Conservation (phyloP, 2,329 filamentous ascomycete genomes). For the Colletotrichum abscissum region DNA sequence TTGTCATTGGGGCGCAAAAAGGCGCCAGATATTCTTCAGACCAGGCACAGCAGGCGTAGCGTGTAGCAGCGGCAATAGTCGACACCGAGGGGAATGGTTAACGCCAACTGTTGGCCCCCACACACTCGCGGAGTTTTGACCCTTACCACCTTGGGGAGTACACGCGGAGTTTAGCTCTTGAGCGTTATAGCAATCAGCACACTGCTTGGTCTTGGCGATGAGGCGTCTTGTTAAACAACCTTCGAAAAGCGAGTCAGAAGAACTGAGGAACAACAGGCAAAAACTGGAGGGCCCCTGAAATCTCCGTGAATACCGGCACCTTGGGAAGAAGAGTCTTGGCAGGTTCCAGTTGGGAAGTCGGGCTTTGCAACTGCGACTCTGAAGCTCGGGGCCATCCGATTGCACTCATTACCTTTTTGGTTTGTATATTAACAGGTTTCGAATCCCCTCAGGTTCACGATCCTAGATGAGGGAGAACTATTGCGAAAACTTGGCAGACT, state of each 20-base stretch:
- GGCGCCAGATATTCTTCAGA: slow-evolving; percentile 4
- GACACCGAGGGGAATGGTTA: not conserved
- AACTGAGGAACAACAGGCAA: not conserved
- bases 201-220: slow-evolving; percentile 22
- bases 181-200: not conserved
- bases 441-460: not conserved
- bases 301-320: slow-evolving; percentile 10
- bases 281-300: slow-evolving; percentile 17
- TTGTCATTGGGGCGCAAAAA: slow-evolving; percentile 11
- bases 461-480: not conserved
- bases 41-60: not conserved
- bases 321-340: not conserved
- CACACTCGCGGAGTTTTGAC: not conserved
- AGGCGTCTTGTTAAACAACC: not conserved
- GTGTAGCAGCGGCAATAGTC: not conserved
- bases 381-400: too few relatives aligned
- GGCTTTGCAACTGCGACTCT: too few relatives aligned
- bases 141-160: too few relatives aligned
- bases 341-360: not conserved
- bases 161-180: not conserved
- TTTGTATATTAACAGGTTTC: slow-evolving; percentile 22
- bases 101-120: not conserved
- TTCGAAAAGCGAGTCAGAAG: slow-evolving; percentile 13
- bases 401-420: too few relatives aligned
- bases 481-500: slow-evolving; percentile 5